Percentiles rank a stretch among this genome's conserved stretches.
Conservation (phyloP, 768 basidiomycete species). For the Leccinum pellstonianum region DNA sequence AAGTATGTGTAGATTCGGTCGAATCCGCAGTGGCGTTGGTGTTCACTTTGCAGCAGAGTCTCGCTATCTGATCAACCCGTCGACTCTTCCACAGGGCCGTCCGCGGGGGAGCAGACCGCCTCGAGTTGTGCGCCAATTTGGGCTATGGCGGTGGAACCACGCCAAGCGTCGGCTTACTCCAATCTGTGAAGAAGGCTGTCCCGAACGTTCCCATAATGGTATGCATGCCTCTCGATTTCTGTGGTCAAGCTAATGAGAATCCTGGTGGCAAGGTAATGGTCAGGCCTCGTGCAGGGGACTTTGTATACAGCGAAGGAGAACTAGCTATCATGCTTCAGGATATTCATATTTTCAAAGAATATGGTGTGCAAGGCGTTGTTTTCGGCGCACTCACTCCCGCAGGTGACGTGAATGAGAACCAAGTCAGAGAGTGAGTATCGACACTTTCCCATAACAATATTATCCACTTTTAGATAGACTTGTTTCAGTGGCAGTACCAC, state of each 20-base stretch:
- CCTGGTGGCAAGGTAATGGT: conserved; percentile 62
- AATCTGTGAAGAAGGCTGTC: conserved; percentile 48
- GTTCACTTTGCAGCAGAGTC: neutral
- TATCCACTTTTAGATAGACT: conserved; percentile 39
- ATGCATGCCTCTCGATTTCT: conserved; percentile 30
- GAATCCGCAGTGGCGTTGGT: conserved; percentile 67
- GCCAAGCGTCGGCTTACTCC: conserved; percentile 74
- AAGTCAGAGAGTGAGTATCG: conserved; percentile 45
- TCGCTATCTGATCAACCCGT: conserved; percentile 6
- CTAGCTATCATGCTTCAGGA: conserved; percentile 75
- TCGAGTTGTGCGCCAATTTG: conserved; percentile 75
- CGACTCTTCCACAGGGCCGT: conserved; percentile 49
- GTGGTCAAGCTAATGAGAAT: neutral
- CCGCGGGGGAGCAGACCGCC: conserved; percentile 67
- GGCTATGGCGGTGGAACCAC: conserved; percentile 79
- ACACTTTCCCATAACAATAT: neutral
- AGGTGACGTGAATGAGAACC: conserved; percentile 57
- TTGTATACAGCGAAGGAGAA: conserved; percentile 67
- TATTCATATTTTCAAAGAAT: conserved; percentile 56
- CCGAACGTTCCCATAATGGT: conserved; percentile 70
- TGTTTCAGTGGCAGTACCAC: conserved; percentile 53
- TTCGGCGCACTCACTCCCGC: conserved; percentile 58
- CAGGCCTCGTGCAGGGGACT: conserved; percentile 77
- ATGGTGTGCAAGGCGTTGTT: conserved; percentile 63
- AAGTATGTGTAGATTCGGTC: conserved; percentile 78